Percentiles rank a stretch among this genome's conserved stretches.
Evolutionary conservation across 2,329 filamentous ascomycete genomes (phyloP).

Genomic region (Alternaria alternata): DNA sequence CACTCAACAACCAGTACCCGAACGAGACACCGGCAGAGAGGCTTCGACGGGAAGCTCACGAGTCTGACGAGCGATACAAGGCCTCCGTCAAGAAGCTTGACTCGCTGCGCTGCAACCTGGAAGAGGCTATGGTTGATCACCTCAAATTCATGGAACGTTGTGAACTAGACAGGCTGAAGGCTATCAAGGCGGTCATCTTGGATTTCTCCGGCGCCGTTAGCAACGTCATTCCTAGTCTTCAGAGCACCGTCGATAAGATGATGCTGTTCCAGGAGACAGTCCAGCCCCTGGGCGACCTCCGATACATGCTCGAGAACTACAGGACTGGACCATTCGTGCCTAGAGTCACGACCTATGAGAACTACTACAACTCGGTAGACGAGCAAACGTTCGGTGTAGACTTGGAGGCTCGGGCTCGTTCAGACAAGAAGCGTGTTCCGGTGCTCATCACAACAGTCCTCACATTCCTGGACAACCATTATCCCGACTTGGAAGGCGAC

Average conservation of each 20-base stretch:
- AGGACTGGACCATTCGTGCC: constrained; percentile 92
- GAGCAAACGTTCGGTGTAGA: constrained; percentile 97
- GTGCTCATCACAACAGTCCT: constrained; percentile 90
- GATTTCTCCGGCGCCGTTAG: constrained; percentile 97
- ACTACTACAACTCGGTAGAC: constrained; percentile 98
- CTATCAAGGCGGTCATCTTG: constrained; percentile 96
- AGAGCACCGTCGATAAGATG: constrained; percentile 97
- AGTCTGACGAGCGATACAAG: constrained; percentile 95
- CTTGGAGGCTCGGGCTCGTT: constrained; percentile 90
- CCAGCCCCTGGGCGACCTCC: constrained; percentile 87
- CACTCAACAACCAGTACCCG: constrained; percentile 86
- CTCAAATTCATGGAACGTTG: constrained; percentile 97
- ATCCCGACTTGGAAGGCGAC: constrained; percentile 96
- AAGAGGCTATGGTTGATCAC: constrained; percentile 92
- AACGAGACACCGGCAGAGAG: constrained; percentile 91
- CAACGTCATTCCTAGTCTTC: constrained; percentile 95
- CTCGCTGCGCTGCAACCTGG: constrained; percentile 88
- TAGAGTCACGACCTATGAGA: constrained; percentile 92
- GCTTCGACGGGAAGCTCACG: constrained; percentile 84
- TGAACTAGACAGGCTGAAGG: constrained; percentile 93
- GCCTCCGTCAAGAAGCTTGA: constrained; percentile 84
- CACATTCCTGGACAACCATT: constrained; percentile 95
- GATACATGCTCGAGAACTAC: constrained; percentile 96
- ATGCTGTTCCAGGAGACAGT: constrained; percentile 99
- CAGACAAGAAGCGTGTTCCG: constrained; percentile 94